A percentile compares a stretch with the other conserved stretches of the same genome.
These are phyloP conservation scores for Trichosporon faecale DNA, from an alignment of 1,284 basidiomycete species.

Conservation along the genomic window DNA sequence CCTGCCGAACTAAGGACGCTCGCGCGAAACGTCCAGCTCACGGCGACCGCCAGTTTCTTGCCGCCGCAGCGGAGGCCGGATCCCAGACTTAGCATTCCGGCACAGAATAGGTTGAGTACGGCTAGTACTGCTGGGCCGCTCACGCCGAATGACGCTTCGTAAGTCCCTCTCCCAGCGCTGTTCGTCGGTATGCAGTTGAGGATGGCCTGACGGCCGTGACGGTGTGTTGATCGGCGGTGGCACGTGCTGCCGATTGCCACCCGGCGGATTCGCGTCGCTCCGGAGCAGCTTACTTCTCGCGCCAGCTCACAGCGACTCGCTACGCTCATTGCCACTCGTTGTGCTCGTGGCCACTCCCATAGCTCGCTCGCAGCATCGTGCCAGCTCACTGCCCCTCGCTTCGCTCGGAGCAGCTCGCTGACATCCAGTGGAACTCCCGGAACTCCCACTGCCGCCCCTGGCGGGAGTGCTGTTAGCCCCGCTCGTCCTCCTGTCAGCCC, in stretches of 20 bases:
- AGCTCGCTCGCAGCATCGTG: background rate
- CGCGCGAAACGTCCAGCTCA: slow-evolving; percentile 57
- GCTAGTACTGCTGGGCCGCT: background rate
- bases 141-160: background rate
- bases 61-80: slow-evolving; percentile 53
- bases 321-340: too few species aligned
- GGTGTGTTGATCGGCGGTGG: too few species aligned
- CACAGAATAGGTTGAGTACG: background rate
- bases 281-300: too few species aligned
- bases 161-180: too few species aligned
- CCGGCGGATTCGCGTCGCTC: too few species aligned
- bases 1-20: slow-evolving; percentile 15
- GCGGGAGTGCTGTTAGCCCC: background rate
- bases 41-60: slow-evolving; percentile 76
- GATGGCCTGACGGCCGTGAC: too few species aligned
- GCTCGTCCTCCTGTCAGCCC: background rate
- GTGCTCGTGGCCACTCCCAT: too few species aligned
- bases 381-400: background rate
- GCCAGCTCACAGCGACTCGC: too few species aligned
- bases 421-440: background rate
- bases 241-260: too few species aligned
- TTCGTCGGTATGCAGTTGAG: too few species aligned
- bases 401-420: background rate
- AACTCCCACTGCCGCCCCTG: background rate
- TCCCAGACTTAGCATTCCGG: background rate